Base-by-base conservation (phyloP, 768 basidiomycete genomes). In the Leucosporidium scottii region DNA sequence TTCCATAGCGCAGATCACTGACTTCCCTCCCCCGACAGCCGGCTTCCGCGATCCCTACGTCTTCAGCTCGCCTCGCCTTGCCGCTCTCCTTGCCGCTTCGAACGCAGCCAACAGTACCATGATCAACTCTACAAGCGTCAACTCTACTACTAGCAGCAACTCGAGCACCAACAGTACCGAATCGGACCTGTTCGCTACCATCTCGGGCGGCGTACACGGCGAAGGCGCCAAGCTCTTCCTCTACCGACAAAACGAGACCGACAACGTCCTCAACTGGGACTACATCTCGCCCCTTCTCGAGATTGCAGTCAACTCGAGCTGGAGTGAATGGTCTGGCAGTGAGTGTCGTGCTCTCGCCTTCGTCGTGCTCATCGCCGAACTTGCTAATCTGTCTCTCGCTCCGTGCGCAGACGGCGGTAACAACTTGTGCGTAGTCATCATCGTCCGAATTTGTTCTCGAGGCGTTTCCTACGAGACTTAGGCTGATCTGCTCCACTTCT, bases 21-120 rank as follows among this genome's bases (percentile, higher is more conserved):
- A 31, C 20, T 15, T 27, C 20, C 30, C 25, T 31, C 34, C 30
- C 47, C 27, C 25, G 25, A 15, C 63, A 62, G 62, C 73, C 20
- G 73, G 73, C 27, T 74, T 72, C 65, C 61, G 74, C 15, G 74
- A 74, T 30, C 74, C 74, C 3, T 74, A 74, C 57, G 64, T 66
- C 39, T 74, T 74, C 67, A 47, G 65, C 12, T 74, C 73, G 23
- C 62, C 73, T 20, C 27, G 56, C 21, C 70, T 74, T 5, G n/a
- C 55, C 28, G 59, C 44, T 21, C 58, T 71, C 27, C 58, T 59
- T 6, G 53, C 62, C 56, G 53, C 58, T n/a, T 59, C 58, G 4
- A 17, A 12, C 15, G 5, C n/a, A 1, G 4, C 53, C 53, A 54
- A 28, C 53, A 54, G 9, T 58, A 66, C 68, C 12, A 69, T 69